These are phyloP conservation scores for Tulasnella sp. DNA, from an alignment of 768 basidiomycete genomes.

Conservation along the genomic window DNA sequence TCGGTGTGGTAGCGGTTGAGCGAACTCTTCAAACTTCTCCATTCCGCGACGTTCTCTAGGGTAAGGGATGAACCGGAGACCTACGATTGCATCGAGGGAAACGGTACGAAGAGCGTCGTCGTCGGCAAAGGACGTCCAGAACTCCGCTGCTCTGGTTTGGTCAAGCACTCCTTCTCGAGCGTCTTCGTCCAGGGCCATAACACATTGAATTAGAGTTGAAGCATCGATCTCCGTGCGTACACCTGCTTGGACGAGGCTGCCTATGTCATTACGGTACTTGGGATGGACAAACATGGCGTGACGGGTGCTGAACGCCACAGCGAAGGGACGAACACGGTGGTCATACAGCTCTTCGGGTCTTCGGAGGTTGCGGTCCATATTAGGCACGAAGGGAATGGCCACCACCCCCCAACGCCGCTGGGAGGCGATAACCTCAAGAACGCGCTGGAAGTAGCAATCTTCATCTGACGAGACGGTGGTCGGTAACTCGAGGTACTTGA, in stretches of 20 bases:
- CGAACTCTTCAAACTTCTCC: neutral
- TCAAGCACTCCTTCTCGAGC: neutral
- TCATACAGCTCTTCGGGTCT: neutral
- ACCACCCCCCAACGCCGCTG: neutral
- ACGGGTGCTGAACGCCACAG: neutral
- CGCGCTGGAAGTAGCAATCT: neutral
- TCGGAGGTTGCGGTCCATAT: neutral
- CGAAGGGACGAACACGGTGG: neutral
- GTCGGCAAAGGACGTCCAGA: neutral
- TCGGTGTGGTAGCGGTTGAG: neutral
- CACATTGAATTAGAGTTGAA: neutral
- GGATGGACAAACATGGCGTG: neutral
- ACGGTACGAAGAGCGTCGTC: neutral
- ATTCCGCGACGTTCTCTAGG: neutral
- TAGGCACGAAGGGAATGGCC: neutral
- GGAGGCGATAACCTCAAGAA: neutral
- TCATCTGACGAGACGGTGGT: neutral
- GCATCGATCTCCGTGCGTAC: neutral
- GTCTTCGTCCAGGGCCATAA: neutral
- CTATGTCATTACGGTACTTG: neutral
- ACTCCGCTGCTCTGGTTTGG: neutral
- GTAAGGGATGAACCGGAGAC: neutral
- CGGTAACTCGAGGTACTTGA: neutral
- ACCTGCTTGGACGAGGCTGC: neutral
- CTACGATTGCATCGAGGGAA: neutral